These are phyloP conservation scores for Ceratobasidium papillatum DNA, from an alignment of 1,284 basidiomycete species.

Conservation along the genomic window DNA sequence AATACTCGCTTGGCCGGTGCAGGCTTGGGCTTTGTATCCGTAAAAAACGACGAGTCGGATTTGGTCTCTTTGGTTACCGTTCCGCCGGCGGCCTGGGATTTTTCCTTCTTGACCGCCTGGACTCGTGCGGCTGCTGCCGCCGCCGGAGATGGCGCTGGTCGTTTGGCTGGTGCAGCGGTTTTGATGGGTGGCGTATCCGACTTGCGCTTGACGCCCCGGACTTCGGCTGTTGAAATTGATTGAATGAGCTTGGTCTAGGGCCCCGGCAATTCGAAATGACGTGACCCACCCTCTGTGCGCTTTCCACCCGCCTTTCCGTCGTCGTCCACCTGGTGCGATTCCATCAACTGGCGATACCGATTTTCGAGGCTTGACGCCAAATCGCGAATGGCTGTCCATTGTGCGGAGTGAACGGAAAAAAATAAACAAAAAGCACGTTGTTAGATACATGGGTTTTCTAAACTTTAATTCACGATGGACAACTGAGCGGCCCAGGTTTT, in stretches of 20 bases:
- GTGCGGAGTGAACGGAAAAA: constrained; percentile 51
- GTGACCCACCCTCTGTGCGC: constrained; percentile 73
- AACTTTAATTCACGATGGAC: constrained; percentile 37
- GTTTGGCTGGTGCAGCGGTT: constrained; percentile 63
- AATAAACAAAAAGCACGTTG: constrained; percentile 54
- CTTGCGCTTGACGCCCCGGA: constrained; percentile 36
- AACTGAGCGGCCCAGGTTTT: constrained; percentile 25
- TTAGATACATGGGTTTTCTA: constrained; percentile 70
- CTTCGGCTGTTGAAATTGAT: constrained; percentile 38
- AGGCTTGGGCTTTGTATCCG: constrained; percentile 80
- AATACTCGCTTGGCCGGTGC: constrained; percentile 57
- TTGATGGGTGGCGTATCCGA: constrained; percentile 63
- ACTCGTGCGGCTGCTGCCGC: background rate
- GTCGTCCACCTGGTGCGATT: constrained; percentile 15
- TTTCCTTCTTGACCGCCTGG: constrained; percentile 48
- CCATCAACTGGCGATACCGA: constrained; percentile 65
- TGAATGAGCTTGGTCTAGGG: constrained; percentile 25
- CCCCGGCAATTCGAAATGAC: constrained; percentile 54
- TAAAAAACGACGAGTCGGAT: constrained; percentile 84
- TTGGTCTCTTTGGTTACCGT: constrained; percentile 66
- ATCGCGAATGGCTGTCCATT: constrained; percentile 81
- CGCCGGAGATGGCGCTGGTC: constrained; percentile 18
- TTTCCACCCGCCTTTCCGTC: constrained; percentile 54
- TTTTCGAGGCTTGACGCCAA: constrained; percentile 85
- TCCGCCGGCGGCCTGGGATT: constrained; percentile 46